A percentile compares a stretch with the other conserved stretches of the same genome.
Conservation (phyloP, 495 filamentous ascomycete genomes). For the Parathielavia appendiculata region DNA sequence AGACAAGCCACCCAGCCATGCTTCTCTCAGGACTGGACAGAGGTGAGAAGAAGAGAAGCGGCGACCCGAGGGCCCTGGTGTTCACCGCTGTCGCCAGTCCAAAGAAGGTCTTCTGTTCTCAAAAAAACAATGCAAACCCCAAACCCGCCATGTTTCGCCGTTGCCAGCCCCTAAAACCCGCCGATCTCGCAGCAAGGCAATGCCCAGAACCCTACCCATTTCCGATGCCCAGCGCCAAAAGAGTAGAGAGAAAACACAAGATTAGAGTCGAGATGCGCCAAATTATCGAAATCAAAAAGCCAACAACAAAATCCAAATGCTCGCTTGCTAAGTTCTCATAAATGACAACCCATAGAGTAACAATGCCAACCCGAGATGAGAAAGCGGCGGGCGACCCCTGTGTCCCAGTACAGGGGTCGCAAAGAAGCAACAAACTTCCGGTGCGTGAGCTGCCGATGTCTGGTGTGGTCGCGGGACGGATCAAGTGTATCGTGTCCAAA, state of each 20-base stretch:
- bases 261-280: slow-evolving; percentile 21
- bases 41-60: slow-evolving; percentile 14
- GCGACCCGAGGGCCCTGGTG: background rate
- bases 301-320: slow-evolving; percentile 27
- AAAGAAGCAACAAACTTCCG: slow-evolving; percentile 28
- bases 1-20: background rate
- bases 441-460: slow-evolving; percentile 37
- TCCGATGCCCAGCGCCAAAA: slow-evolving; percentile 25
- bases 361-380: slow-evolving; percentile 14
- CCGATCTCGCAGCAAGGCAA: slow-evolving; percentile 22
- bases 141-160: slow-evolving; percentile 21
- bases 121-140: slow-evolving; percentile 15
- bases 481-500: slow-evolving; percentile 28
- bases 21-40: slow-evolving; percentile 8
- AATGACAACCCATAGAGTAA: slow-evolving; percentile 6
- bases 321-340: slow-evolving; percentile 30
- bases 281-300: slow-evolving; percentile 22
- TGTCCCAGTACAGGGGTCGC: slow-evolving; percentile 7
- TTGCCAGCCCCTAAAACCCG: slow-evolving; percentile 15
- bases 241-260: slow-evolving; percentile 9
- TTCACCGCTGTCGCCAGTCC: slow-evolving; percentile 1
- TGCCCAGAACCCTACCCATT: slow-evolving; percentile 19
- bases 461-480: slow-evolving; percentile 32
- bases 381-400: slow-evolving; percentile 7
- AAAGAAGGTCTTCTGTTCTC: slow-evolving; percentile 2